Percentiles rank a stretch among this genome's conserved stretches.
phyloP scores from a whole-genome alignment of 306 rosid genomes.

The Gillenia trifoliata region DNA sequence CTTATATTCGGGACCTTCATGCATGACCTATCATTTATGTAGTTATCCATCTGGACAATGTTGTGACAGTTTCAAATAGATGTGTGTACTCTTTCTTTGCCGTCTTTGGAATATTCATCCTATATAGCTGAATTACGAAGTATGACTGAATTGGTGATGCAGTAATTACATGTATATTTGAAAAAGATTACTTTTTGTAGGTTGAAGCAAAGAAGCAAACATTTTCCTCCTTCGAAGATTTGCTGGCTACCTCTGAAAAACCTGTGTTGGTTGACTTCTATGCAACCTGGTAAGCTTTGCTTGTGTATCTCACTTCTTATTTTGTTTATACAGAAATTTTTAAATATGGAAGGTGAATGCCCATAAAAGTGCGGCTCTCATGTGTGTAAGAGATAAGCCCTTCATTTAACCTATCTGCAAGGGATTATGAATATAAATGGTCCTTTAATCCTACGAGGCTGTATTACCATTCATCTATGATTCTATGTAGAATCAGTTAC shows the following conservation, averaged over 20 bases:
- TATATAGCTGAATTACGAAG: neutral
- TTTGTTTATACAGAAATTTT: neutral
- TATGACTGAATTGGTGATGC: constrained; percentile 4
- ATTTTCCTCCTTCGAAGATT: constrained; percentile 75
- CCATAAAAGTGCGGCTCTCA: neutral
- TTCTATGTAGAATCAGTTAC: neutral
- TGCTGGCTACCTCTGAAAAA: constrained; percentile 63
- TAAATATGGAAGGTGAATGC: neutral
- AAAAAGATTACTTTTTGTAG: constrained; percentile 35
- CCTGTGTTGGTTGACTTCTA: constrained; percentile 95
- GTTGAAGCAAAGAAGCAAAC: constrained; percentile 80
- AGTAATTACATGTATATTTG: neutral
- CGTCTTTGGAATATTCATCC: neutral
- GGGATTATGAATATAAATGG: neutral
- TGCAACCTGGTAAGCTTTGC: constrained; percentile 72
- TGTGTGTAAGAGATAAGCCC: neutral
- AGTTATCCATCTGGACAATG: neutral
- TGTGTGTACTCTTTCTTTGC: neutral
- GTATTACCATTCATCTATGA: neutral
- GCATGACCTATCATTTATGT: neutral
- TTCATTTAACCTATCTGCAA: neutral
- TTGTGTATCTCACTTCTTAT: neutral
- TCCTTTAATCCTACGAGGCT: neutral
- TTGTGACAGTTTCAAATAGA: neutral
- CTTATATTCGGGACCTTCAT: neutral